Evolutionary conservation across 202 grass and related monocot genomes (phyloP).

Genomic region (Alloteropsis angusta): DNA sequence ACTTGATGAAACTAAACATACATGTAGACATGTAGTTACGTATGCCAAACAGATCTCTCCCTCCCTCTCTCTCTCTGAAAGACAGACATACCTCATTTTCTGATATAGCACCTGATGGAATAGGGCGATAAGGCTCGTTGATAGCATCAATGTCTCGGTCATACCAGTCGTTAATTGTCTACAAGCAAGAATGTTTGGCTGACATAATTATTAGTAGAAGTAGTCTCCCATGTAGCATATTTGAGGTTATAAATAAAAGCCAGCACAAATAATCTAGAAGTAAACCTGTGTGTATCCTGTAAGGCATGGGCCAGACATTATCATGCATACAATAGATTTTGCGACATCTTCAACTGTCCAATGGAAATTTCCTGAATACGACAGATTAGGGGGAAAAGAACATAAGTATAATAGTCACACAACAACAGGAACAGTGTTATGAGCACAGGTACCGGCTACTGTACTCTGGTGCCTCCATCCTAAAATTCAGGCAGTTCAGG

Average conservation of each 20-base stretch:
- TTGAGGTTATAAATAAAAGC: background rate
- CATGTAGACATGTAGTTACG: no score
- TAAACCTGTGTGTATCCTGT: constrained; percentile 92
- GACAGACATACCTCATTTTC: constrained; percentile 62
- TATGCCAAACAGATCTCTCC: background rate
- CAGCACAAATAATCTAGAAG: background rate
- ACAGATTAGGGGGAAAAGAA: background rate
- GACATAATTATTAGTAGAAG: constrained; percentile 18
- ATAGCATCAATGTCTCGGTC: constrained; percentile 97
- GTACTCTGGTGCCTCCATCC: background rate
- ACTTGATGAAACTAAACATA: constrained; percentile 17
- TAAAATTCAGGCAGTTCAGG: background rate
- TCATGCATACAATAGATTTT: constrained; percentile 92
- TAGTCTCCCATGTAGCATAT: background rate
- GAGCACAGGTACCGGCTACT: background rate
- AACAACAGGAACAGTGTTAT: background rate
- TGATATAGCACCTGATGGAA: constrained; percentile 96
- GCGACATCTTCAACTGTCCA: constrained; percentile 92
- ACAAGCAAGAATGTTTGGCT: constrained; percentile 39
- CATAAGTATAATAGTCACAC: constrained; percentile 9
- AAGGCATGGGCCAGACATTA: constrained; percentile 94
- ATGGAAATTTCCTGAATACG: constrained; percentile 81
- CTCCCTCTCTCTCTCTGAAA: background rate
- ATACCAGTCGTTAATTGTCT: constrained; percentile 98
- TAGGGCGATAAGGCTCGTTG: constrained; percentile 96